Evolutionary conservation across 1,284 basidiomycete species (phyloP), one percentile per base, ranked within the genome.

Genomic region (Amylostereum areolatum): DNA sequence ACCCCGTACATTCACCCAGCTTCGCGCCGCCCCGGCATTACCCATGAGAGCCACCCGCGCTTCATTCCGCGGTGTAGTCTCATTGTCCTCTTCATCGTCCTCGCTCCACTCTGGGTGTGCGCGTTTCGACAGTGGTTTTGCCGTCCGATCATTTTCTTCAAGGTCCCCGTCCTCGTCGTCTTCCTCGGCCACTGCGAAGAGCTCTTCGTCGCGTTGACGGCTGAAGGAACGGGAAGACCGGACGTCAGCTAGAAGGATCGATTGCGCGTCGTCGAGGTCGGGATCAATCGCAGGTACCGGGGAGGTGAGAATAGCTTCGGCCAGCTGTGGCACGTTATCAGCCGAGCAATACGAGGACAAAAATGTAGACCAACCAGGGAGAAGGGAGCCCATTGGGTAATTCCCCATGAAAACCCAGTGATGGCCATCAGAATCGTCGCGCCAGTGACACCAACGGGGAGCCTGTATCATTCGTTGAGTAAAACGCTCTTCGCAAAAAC

Each of bases 351-450:
- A n/a, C 40, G 9, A 3, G 32, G 12, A 25, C 12, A 36, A 18
- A 25, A 27, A 18, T 43, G 30, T 12, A 49, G 4, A 69, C 80
- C 52, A 57, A 88, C 86, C 60, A 90, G 64, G 1, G 86, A 78
- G 63, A 87, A 89, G 3, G 87, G 87, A 7, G 78, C 87, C 90
- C 89, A 92, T 64, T 83, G 81, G 0, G 83, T 80, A 48, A 92
- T 75, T 2, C 87, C 86, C 85, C 85, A 91, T 8, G 85, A 81
- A 55, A 91, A 81, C 0, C 89, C 89, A 3, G 80, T 78, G 10
- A 85, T 54, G 7, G 81, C 77, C 35, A 91, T 75, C 43, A 92
- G 72, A 27, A 80, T 55, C 0, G 82, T 86, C 24, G 85, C 81
- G 0, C 82, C 80, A 24, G 62, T 58, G 2, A 88, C 81, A n/a